phyloP scores from a whole-genome alignment of 345 rosid species.

The Tarenaya hassleriana region DNA sequence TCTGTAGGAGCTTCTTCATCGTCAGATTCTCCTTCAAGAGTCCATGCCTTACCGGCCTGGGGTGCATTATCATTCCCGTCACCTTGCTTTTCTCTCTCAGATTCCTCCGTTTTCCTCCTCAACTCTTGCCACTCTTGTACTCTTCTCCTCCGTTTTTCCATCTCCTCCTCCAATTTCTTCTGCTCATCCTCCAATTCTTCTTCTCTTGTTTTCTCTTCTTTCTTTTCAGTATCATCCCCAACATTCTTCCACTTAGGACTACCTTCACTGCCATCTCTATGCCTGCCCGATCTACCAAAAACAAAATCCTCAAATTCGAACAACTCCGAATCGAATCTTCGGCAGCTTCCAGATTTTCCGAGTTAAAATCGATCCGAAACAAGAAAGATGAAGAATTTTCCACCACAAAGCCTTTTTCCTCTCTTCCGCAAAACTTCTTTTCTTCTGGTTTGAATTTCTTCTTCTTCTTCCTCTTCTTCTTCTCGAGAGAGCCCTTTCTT shows the following conservation, averaged over 20 bases:
- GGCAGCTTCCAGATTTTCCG: background rate
- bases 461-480: too few relatives aligned
- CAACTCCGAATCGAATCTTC: constrained; percentile 11
- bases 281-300: too few relatives aligned
- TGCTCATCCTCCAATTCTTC: too few relatives aligned
- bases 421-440: background rate
- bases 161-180: constrained; percentile 90
- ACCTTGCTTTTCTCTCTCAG: too few relatives aligned
- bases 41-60: too few relatives aligned
- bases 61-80: too few relatives aligned
- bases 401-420: background rate
- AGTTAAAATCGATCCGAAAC: constrained; percentile 15
- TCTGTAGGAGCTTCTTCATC: constrained; percentile 60
- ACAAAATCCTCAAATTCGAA: constrained; percentile 20
- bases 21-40: too few relatives aligned
- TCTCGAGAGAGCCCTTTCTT: constrained; percentile 19
- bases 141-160: constrained; percentile 83
- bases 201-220: constrained; percentile 48
- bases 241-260: constrained; percentile 46
- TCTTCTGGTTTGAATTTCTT: too few relatives aligned
- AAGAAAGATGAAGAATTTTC: background rate
- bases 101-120: constrained; percentile 86
- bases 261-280: too few relatives aligned
- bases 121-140: constrained; percentile 97
- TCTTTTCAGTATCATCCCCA: constrained; percentile 50